Evolutionary conservation across 108 stramenopile species (phyloP).

Genomic region (Nitzschia sp.): DNA sequence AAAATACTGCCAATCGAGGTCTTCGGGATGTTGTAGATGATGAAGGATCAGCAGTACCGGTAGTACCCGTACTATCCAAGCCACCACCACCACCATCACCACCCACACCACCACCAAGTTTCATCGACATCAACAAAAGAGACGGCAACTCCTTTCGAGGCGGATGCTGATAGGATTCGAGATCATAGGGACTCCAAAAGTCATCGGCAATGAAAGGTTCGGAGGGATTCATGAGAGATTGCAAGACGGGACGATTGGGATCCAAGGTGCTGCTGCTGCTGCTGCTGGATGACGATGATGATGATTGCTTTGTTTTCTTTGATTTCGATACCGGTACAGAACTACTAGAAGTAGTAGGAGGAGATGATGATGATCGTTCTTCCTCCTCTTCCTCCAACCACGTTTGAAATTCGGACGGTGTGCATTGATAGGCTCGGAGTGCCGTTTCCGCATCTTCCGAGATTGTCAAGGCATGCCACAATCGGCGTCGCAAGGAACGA

Average conservation of each 20-base stretch:
- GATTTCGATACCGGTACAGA: too few relatives aligned
- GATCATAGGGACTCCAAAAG: slow-evolving; percentile 34
- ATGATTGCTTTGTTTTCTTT: too few relatives aligned
- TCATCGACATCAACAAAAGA: too few relatives aligned
- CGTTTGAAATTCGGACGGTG: slow-evolving; percentile 19
- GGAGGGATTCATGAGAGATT: slow-evolving; percentile 43
- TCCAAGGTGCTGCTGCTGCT: neutral
- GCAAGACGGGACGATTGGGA: slow-evolving; percentile 23
- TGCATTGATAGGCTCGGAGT: slow-evolving; percentile 35
- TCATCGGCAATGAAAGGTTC: slow-evolving; percentile 50
- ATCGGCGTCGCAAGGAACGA: slow-evolving; percentile 44
- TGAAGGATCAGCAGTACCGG: neutral
- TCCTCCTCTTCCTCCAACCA: slow-evolving; percentile 38
- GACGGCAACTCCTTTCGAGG: slow-evolving; percentile 17
- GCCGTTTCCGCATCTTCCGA: slow-evolving; percentile 35
- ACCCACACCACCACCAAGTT: too few relatives aligned
- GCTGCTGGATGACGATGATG: too few relatives aligned
- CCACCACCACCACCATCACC: too few relatives aligned
- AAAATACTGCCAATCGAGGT: slow-evolving; percentile 4
- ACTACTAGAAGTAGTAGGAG: too few relatives aligned
- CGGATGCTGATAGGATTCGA: slow-evolving; percentile 16
- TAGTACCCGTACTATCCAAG: neutral
- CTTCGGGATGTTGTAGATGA: neutral
- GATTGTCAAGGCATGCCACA: slow-evolving; percentile 46
- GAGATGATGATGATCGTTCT: neutral